These are phyloP conservation scores for Infundibulicybe gibba DNA, from an alignment of 768 basidiomycete species.

Conservation along the genomic window DNA sequence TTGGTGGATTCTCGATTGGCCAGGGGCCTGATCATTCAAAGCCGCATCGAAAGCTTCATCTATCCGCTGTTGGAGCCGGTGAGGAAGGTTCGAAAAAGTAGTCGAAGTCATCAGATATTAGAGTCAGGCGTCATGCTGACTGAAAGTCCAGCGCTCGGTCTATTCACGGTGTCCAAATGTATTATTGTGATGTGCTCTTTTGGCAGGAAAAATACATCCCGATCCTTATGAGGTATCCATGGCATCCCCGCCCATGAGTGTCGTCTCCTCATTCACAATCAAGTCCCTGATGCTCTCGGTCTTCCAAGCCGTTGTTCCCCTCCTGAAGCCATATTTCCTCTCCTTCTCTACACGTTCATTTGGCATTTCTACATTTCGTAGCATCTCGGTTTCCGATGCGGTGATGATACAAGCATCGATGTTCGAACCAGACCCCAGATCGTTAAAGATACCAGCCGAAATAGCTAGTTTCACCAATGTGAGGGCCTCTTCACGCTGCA, in stretches of 20 bases:
- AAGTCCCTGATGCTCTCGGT: conserved; percentile 72
- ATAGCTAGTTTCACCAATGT: conserved; percentile 85
- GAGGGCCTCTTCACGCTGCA: conserved; percentile 77
- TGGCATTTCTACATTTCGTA: conserved; percentile 91
- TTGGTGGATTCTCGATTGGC: no score
- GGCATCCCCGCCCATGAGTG: conserved; percentile 54
- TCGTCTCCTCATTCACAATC: conserved; percentile 70
- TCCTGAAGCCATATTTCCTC: conserved; percentile 64
- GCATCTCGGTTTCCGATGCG: conserved; percentile 80
- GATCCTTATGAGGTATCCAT: conserved; percentile 72
- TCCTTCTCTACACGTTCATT: conserved; percentile 83
- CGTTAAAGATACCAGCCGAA: conserved; percentile 97
- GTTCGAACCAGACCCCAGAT: conserved; percentile 98
- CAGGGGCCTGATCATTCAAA: conserved; percentile 4
- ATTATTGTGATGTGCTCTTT: background rate
- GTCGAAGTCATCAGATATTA: no score
- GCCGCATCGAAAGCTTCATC: conserved; percentile 48
- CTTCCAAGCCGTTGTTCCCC: conserved; percentile 89
- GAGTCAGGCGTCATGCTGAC: background rate
- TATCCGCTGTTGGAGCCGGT: conserved; percentile 38
- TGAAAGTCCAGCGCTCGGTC: background rate
- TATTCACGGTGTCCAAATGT: no score
- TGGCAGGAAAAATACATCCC: background rate
- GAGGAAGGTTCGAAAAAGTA: conserved; percentile 40
- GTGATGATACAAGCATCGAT: conserved; percentile 97